Evolutionary conservation across 2,329 filamentous ascomycete genomes (phyloP).

Genomic region (Fusarium napiforme): DNA sequence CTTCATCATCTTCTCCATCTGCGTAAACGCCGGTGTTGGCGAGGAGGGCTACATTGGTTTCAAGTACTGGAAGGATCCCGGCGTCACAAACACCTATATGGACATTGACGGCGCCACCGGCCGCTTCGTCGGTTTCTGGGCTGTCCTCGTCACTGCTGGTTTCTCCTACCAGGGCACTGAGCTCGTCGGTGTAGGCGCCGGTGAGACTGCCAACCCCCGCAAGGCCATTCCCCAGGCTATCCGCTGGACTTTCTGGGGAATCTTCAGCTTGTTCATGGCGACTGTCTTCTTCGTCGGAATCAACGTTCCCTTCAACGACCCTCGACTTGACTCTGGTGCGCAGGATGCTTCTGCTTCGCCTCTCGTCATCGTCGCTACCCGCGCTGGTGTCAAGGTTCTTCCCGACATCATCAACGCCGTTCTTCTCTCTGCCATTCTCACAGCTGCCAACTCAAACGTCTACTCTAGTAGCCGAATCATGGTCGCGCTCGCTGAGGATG

Average conservation of each 20-base stretch:
- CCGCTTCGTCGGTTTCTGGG: slow-evolving; percentile 76
- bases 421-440: slow-evolving; percentile 80
- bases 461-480: slow-evolving; percentile 78
- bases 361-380: slow-evolving; percentile 68
- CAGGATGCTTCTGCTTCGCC: slow-evolving; percentile 73
- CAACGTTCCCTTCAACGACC: slow-evolving; percentile 72
- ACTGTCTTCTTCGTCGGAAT: slow-evolving; percentile 78
- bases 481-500: slow-evolving; percentile 72
- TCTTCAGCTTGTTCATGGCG: slow-evolving; percentile 74
- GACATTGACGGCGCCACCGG: slow-evolving; percentile 62
- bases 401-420: slow-evolving; percentile 81
- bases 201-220: slow-evolving; percentile 77
- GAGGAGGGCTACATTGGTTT: slow-evolving; percentile 79
- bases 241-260: slow-evolving; percentile 79
- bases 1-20: slow-evolving; percentile 81
- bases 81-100: slow-evolving; percentile 73
- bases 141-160: slow-evolving; percentile 74
- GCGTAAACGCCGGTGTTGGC: slow-evolving; percentile 77
- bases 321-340: slow-evolving; percentile 60
- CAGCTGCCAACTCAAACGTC: slow-evolving; percentile 81
- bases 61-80: slow-evolving; percentile 74
- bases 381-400: slow-evolving; percentile 72
- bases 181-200: slow-evolving; percentile 81
- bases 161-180: slow-evolving; percentile 80
- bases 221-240: slow-evolving; percentile 79